Base-by-base conservation (phyloP, 495 filamentous ascomycete genomes). In the Podospora pseudoanserina region DNA sequence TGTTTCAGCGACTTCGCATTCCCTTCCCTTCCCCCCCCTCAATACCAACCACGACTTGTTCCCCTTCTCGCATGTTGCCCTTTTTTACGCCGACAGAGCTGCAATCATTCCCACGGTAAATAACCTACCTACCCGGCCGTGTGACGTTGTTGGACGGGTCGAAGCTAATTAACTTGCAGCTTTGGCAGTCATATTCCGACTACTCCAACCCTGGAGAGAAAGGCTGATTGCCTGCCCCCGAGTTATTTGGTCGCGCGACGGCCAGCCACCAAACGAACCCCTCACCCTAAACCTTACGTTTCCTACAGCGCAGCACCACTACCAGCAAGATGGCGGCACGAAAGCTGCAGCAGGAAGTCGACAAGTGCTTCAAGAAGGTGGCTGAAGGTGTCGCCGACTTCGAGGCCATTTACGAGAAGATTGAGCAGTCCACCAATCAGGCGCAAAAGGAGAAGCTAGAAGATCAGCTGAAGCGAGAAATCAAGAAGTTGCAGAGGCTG, bases 291-390 rank as follows among this genome's bases (percentile, higher is more conserved):
- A 20, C 20, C 2, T 20, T n/a, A 19, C 28, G 3, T 19, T 16
- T 20, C 28, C 28, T 11, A 15, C 30, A 18, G 62, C 27, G 64
- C 65, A 65, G 49, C 49, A 49, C n/a, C 23, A 32, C 3, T 32
- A 69, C 64, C 69, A 66, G 71, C 77, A 82, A 79, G 72, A 99
- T 99, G 95, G 91, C 95, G 70, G 90, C 91, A 75, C 88, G 95
- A 77, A 99, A 99, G 84, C 88, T 97, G 62, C 90, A 93, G 76
- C 93, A 97, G 80, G 94, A 97, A 80, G 93, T 97, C 76, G 95
- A 99, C 68, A 95, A 95, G 82, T 95, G 92, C 86, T 98, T 97
- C 88, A 99, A 99, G 81, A 94, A 94, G 82, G 92, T 97, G 70
- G 83, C 85, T 53, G 93, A 97, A 83, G 95, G 95, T 18, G 93